phyloP scores from a whole-genome alignment of 805 yeast species.

The Lachancea lanzarotensis region DNA sequence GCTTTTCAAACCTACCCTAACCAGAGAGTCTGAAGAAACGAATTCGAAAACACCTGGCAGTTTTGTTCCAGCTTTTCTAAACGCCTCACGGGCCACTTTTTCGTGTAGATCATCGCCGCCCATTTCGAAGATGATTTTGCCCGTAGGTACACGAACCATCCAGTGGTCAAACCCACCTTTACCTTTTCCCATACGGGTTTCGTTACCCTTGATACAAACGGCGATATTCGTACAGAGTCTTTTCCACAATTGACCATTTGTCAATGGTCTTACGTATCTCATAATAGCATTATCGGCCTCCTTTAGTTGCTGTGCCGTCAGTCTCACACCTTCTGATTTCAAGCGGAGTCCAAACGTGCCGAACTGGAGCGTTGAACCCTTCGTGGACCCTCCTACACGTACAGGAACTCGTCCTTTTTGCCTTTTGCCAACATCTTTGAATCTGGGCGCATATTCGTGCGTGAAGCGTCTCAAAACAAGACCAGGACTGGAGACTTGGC shows the following conservation, averaged over 20 bases:
- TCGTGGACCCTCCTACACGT: conserved; percentile 87
- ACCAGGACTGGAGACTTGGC: background rate
- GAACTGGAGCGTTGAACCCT: conserved; percentile 75
- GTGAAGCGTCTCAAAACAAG: conserved; percentile 36
- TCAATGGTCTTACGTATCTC: conserved; percentile 72
- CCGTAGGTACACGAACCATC: conserved; percentile 95
- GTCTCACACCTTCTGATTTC: conserved; percentile 78
- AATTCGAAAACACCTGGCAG: conserved; percentile 91
- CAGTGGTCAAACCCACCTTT: conserved; percentile 96
- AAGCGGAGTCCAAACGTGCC: conserved; percentile 85
- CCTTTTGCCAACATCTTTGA: conserved; percentile 56
- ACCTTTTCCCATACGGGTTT: conserved; percentile 99
- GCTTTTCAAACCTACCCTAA: conserved; percentile 64
- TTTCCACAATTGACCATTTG: conserved; percentile 61
- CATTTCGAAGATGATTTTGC: conserved; percentile 85
- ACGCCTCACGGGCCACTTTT: conserved; percentile 81
- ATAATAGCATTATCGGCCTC: conserved; percentile 85
- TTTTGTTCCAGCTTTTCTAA: conserved; percentile 83
- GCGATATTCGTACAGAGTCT: conserved; percentile 81
- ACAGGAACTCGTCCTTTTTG: conserved; percentile 94
- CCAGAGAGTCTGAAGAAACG: conserved; percentile 52
- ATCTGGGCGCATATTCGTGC: conserved; percentile 76
- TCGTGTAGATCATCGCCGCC: conserved; percentile 73
- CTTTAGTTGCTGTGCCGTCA: conserved; percentile 79
- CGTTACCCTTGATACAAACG: conserved; percentile 94